Evolutionary conservation across 1,284 basidiomycete genomes (phyloP).

Genomic region (Pterula multifida): DNA sequence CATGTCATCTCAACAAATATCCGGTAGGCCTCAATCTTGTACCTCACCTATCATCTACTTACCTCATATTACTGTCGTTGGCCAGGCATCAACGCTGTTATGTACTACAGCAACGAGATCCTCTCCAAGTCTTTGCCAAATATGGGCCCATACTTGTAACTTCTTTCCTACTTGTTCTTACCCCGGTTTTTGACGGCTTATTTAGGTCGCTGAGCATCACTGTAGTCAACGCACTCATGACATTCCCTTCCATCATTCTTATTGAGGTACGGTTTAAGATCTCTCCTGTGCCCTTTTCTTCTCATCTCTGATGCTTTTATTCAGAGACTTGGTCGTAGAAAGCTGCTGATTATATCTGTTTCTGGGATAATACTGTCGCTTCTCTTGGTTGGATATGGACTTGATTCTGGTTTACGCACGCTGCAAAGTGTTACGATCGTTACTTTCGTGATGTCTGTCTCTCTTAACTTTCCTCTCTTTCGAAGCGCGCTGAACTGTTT

Average conservation of each 20-base stretch:
- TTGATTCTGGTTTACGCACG: conserved; percentile 47
- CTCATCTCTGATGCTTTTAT: conserved; percentile 3
- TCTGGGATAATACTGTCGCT: conserved; percentile 57
- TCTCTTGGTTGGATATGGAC: conserved; percentile 56
- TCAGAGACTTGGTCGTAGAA: conserved; percentile 55
- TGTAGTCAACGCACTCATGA: conserved; percentile 63
- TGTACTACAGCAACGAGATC: conserved; percentile 86
- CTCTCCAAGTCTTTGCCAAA: conserved; percentile 68
- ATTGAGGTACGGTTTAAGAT: conserved; percentile 53
- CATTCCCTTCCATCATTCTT: conserved; percentile 65
- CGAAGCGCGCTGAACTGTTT: background rate
- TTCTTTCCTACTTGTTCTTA: background rate
- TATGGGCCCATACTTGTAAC: conserved; percentile 56
- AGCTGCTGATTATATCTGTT: conserved; percentile 44
- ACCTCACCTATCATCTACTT: background rate
- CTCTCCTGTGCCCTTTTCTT: background rate
- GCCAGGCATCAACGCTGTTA: conserved; percentile 40
- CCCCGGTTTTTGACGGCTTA: background rate
- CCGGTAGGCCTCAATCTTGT: conserved; percentile 44
- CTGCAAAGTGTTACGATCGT: conserved; percentile 72
- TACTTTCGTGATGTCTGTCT: conserved; percentile 66
- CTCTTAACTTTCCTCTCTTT: conserved; percentile 12
- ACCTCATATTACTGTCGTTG: background rate
- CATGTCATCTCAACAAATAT: conserved; percentile 72
- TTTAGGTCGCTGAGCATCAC: conserved; percentile 57